phyloP scores from a whole-genome alignment of 192 early-diverging fungal species.

The Chytriomyces sp. region DNA sequence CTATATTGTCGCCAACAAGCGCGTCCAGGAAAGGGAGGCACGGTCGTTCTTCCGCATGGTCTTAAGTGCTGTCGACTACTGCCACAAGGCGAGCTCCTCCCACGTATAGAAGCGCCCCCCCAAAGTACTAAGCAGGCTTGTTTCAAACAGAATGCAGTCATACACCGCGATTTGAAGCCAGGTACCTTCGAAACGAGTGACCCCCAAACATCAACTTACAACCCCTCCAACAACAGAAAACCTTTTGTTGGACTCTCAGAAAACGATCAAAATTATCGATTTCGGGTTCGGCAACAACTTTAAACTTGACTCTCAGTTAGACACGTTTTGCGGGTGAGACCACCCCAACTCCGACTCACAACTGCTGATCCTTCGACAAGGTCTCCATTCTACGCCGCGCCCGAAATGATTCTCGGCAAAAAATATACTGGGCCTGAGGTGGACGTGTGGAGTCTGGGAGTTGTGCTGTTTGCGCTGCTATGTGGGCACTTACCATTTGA shows the following conservation, averaged over 20 bases:
- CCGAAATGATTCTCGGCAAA: conserved; percentile 82
- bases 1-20: conserved; percentile 79
- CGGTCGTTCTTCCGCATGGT: conserved; percentile 85
- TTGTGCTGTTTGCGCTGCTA: conserved; percentile 82
- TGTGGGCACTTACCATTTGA: conserved; percentile 88
- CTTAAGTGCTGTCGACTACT: conserved; percentile 68
- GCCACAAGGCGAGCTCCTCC: conserved; percentile 56
- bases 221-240: conserved; percentile 62
- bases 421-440: conserved; percentile 86
- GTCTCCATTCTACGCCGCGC: conserved; percentile 81
- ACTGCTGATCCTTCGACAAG: conserved; percentile 37
- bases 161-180: conserved; percentile 82
- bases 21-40: conserved; percentile 84
- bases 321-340: conserved; percentile 68
- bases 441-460: conserved; percentile 84
- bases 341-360: conserved; percentile 54
- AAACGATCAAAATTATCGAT: conserved; percentile 85
- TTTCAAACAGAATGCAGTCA: conserved; percentile 55
- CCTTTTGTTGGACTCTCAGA: conserved; percentile 74
- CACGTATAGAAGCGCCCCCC: conserved; percentile 55
- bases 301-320: conserved; percentile 45
- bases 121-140: conserved; percentile 37
- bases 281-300: conserved; percentile 83
- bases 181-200: conserved; percentile 30
- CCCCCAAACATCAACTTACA: neutral